Evolutionary conservation across 2,329 filamentous ascomycete genomes (phyloP).

Genomic region (Pestalotiopsis sp.): DNA sequence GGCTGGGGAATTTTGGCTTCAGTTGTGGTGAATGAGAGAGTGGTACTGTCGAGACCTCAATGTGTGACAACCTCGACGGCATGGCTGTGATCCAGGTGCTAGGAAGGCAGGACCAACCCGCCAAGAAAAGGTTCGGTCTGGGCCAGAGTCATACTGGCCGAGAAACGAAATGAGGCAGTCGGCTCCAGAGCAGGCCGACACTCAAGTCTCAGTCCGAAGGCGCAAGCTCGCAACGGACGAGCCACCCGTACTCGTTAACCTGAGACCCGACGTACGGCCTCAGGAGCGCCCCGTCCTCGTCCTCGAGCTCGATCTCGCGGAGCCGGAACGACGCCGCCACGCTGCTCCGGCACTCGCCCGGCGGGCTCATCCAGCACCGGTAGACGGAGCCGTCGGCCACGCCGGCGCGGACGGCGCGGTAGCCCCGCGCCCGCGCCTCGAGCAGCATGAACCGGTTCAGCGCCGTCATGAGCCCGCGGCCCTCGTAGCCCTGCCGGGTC

Average conservation of each 20-base stretch:
- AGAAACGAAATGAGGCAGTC: neutral
- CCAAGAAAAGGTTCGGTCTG: neutral
- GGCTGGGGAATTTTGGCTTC: too few relatives aligned
- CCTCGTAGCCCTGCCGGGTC: conserved; percentile 20
- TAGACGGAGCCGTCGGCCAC: conserved; percentile 8
- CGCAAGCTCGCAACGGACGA: conserved; percentile 12
- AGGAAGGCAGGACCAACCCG: too few relatives aligned
- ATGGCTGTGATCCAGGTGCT: too few relatives aligned
- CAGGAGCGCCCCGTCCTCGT: conserved; percentile 1
- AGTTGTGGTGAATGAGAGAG: too few relatives aligned
- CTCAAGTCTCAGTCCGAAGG: neutral
- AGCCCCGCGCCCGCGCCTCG: conserved; percentile 24
- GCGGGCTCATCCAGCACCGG: conserved; percentile 13
- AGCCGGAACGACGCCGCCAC: neutral
- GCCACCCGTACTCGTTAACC: conserved; percentile 7
- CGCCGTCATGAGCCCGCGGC: conserved; percentile 24
- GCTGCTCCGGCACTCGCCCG: conserved; percentile 9
- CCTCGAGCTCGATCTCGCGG: conserved; percentile 13
- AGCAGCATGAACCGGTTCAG: conserved; percentile 25
- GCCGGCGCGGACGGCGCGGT: conserved; percentile 18
- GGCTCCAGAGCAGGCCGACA: neutral
- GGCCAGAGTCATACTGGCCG: neutral
- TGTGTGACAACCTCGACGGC: too few relatives aligned
- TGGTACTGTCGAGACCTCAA: too few relatives aligned
- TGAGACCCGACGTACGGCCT: conserved; percentile 7